Base-by-base conservation (phyloP, 352 stramenopile genomes). In the Pythium aristosporum region DNA sequence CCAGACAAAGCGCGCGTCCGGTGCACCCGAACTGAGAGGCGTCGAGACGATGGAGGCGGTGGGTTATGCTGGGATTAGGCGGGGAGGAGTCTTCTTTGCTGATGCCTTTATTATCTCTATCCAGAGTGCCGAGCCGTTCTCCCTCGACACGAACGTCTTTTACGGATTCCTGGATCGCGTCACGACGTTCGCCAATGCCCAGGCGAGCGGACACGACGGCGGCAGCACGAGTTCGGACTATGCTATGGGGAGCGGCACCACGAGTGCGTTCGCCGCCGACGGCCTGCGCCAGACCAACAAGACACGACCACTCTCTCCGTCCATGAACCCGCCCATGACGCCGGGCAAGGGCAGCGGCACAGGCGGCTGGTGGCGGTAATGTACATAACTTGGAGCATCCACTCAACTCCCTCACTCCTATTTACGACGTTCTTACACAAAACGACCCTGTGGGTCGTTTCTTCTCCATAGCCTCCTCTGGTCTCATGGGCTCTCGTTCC, bases 101-200 rank as follows among this genome's bases (percentile, higher is more conserved):
- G 2, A 46, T 11, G 34, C 0, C 34, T 39, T 2, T 30, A 30
- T 30, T 11, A 13, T 39, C 3, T 39, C 3, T 53, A 16, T 48
- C 7, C 20, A 92, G 84, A 89, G 80, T 61, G 79, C 79, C 0
- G 68, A 88, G 37, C 78, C 78, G 2, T 79, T 85, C 37, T 46
- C 64, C 18, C 65, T 93, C 34, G 85, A 93, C 20, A 65, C 70
- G 32, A 74, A 67, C 16, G 63, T 66, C 7, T 88, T 91, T 46
- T 73, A 79, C 68, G 63, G 68, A 15, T 93, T 93, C 42, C 68
- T 93, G 28, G 80, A 89, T 44, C 82, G 80, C 34, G 77, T 84
- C 2, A 44, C 90, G 13, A 62, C 75, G 18, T 89, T 89, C 52
- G 76, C 79, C 3, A 87, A 85, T 63, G 41, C 72, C 55, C 53